A percentile compares a stretch with the other conserved stretches of the same genome.
These are phyloP conservation scores for Flaveria floridana DNA, from an alignment of 140 eudicot species.

Conservation along the genomic window DNA sequence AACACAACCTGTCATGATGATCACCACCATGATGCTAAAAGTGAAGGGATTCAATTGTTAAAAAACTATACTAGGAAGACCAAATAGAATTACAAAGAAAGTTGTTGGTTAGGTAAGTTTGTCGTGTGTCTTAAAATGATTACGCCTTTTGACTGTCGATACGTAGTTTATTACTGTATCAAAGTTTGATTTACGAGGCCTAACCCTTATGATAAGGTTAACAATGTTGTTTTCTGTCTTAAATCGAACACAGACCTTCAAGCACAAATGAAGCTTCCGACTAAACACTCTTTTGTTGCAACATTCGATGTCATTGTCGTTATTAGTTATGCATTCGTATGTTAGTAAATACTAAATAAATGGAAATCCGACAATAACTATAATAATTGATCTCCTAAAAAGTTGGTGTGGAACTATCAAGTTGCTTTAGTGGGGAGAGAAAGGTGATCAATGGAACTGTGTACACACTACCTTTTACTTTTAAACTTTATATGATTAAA, in stretches of 20 bases:
- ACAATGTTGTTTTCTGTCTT: neutral
- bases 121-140: neutral
- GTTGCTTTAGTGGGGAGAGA: slow-evolving; percentile 22
- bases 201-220: neutral
- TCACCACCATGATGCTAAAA: slow-evolving; percentile 21
- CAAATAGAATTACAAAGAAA: slow-evolving; percentile 4
- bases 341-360: neutral
- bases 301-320: neutral
- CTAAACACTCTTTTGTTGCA: neutral
- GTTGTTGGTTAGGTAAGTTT: slow-evolving; percentile 10
- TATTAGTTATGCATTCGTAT: neutral
- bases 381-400: slow-evolving; percentile 1
- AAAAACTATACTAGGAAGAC: slow-evolving; percentile 8
- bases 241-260: neutral
- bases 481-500: slow-evolving; percentile 26
- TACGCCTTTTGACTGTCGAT: neutral
- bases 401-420: slow-evolving; percentile 24
- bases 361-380: neutral
- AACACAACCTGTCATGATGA: slow-evolving; percentile 8
- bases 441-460: slow-evolving; percentile 1
- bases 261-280: neutral
- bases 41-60: slow-evolving; percentile 6
- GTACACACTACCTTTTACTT: slow-evolving; percentile 17
- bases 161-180: neutral
- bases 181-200: neutral